Conservation (phyloP, 1,284 basidiomycete species). For the Pseudozyma thailandica region DNA sequence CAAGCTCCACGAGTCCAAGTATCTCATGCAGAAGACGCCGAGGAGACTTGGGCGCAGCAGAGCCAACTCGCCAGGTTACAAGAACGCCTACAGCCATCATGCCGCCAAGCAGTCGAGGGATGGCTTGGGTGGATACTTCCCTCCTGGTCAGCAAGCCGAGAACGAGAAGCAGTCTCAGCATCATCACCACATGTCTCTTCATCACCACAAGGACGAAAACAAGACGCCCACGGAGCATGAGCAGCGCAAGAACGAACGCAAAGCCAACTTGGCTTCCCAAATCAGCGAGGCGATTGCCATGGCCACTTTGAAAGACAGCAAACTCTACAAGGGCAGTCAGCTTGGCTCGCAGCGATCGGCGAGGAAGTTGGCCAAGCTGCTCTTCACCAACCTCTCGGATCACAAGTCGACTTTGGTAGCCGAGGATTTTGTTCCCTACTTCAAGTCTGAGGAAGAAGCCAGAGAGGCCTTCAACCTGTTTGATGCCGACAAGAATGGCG, state of each 20-base stretch:
- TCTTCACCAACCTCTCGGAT: conserved; percentile 74
- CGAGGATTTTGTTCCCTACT: conserved; percentile 76
- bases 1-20: conserved; percentile 63
- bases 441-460: conserved; percentile 78
- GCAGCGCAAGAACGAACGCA: conserved; percentile 28
- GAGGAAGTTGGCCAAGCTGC: conserved; percentile 77
- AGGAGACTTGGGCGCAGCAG: conserved; percentile 48
- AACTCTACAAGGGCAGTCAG: conserved; percentile 56
- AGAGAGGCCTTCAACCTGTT: conserved; percentile 80
- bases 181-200: conserved; percentile 22
- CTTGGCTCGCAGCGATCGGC: conserved; percentile 75
- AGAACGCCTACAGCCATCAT: conserved; percentile 35
- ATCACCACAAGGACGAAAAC: conserved; percentile 20
- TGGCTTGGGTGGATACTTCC: conserved; percentile 55
- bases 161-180: conserved; percentile 3
- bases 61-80: conserved; percentile 52
- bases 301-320: conserved; percentile 66
- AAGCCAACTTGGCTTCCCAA: conserved; percentile 54
- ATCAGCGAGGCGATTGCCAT: conserved; percentile 60
- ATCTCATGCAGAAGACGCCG: conserved; percentile 54
- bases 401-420: conserved; percentile 70
- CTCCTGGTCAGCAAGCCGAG: conserved; percentile 28
- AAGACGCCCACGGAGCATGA: conserved; percentile 31
- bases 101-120: conserved; percentile 49
- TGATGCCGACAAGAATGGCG: conserved; percentile 84